Evolutionary conservation across 768 basidiomycete genomes (phyloP).

Genomic region (Nidularia pulvinata): DNA sequence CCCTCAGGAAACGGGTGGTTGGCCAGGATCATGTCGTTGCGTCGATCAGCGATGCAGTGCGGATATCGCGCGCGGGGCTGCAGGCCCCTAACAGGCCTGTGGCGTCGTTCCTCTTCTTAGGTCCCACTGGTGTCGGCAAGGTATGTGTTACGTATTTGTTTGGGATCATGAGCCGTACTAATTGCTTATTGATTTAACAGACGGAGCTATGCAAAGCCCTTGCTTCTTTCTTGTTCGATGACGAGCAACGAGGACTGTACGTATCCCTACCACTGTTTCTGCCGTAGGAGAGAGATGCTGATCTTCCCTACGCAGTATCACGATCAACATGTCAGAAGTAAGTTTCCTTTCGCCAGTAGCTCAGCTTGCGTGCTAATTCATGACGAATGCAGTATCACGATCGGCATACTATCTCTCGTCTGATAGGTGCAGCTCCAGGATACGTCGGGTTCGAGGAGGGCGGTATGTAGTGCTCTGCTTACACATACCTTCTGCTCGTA

Average conservation of each 20-base stretch:
- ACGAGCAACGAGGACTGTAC: slow-evolving; percentile 79
- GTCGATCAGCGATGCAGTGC: slow-evolving; percentile 87
- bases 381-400: slow-evolving; percentile 73
- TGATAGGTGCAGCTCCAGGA: slow-evolving; percentile 93
- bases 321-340: slow-evolving; percentile 93
- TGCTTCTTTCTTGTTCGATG: slow-evolving; percentile 87
- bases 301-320: slow-evolving; percentile 36
- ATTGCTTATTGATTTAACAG: slow-evolving; percentile 12
- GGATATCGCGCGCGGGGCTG: slow-evolving; percentile 90
- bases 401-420: slow-evolving; percentile 85
- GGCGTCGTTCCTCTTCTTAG: slow-evolving; percentile 90
- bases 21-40: slow-evolving; percentile 91
- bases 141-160: no score
- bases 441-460: slow-evolving; percentile 93
- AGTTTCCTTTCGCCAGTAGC: neutral
- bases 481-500: neutral
- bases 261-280: no score
- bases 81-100: slow-evolving; percentile 89
- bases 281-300: no score
- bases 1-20: slow-evolving; percentile 71
- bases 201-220: slow-evolving; percentile 91
- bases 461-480: slow-evolving; percentile 22
- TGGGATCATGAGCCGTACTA: no score
- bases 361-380: slow-evolving; percentile 11
- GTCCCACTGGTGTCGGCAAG: slow-evolving; percentile 88